Base-by-base conservation (phyloP, 305 asterid species). In the Fraxinus greggii region DNA sequence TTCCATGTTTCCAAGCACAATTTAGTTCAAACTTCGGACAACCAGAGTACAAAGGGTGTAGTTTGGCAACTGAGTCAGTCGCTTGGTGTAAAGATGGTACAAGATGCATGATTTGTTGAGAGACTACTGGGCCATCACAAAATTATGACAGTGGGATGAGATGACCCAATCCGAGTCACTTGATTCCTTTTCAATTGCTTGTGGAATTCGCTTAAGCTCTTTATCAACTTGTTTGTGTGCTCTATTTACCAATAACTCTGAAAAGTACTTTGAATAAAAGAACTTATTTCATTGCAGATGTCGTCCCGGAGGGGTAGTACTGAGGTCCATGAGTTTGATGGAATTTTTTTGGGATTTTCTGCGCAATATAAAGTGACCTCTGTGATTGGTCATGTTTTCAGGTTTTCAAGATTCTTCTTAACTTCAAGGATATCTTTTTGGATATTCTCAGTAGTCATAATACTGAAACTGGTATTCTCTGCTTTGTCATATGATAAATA, bases 321-420 rank as follows among this genome's bases (percentile, higher is more conserved):
- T 1, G 98, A 93, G 85, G 94, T 94, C 81, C 97, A 94, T 82
- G 98, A 94, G 84, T 93, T 94, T 85, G 94, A 92, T 29, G 98
- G 94, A 38, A 81, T 59, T 84, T 94, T 94, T 92, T 82, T 91
- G 89, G 98, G 97, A 61, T 88, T 85, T 81, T 88, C 86, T 45
- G 97, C 83, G 31, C 88, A 88, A 42, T 94, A 88, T 87, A 94
- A 83, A 91, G 97, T 94, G 85, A 94, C 98, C 76, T 94, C 98
- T 38, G 98, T 94, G 84, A 94, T 94, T 87, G 98, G 98, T 80
- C 98, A 94, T 84, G 97, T 94, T 82, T 94, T 94, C 97, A 94
- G 98, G 98, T 94, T 83, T 76, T 75, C 56, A 81, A 45, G 70
- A 79, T 28, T 63, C 72, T 21, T 77, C 81, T 76, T 74, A 79